Base-by-base conservation (phyloP, 768 basidiomycete species). In the Lactarius trivialis region DNA sequence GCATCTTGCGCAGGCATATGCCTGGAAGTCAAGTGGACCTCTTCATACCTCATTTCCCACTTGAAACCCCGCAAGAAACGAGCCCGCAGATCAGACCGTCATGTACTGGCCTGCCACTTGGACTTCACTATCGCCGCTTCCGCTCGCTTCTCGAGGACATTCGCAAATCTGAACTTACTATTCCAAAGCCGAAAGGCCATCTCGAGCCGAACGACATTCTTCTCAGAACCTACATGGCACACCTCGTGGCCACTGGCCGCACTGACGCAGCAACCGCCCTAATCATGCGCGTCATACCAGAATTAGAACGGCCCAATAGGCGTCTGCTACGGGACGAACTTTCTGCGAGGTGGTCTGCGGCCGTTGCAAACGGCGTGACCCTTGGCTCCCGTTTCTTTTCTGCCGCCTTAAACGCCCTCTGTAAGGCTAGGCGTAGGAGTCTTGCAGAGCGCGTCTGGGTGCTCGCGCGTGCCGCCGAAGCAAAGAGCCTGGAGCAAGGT, bases 391-490 rank as follows among this genome's bases (percentile, higher is more conserved):
- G 78, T 60, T 76, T 87, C 63, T 83, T 89, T 66, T 76, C 82
- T 1, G 71, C 77, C 3, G 71, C 91, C 11, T 71, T 93, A 34
- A 81, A 84, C 61, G 85, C 84, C 0, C 73, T 91, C 45, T 70
- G 74, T 60, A 87, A 87, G 66, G 74, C 79, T 0, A 82, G 85
- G 0, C 75, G 74, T 64, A 78, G 78, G 0, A 80, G 80, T 0
- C 71, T 84, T 4, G 82, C 85, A 0, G 84, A 86, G 68, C 79
- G 82, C 19, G 78, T 92, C 2, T 91, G 87, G 83, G 65, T 76
- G 15, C 75, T 86, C 24, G 87, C 83, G 9, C 78, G 79, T 66
- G 73, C 78, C 61, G 86, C 85, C 0, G 85, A 89, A 68, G 72
- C 39, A 21, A 70, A 36, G 73, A 72, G 30, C 89, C 87, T 64